A percentile compares a stretch with the other conserved stretches of the same genome.
Evolutionary conservation across 2,329 filamentous ascomycete genomes (phyloP).

Genomic region (Hypoxylon sp.): DNA sequence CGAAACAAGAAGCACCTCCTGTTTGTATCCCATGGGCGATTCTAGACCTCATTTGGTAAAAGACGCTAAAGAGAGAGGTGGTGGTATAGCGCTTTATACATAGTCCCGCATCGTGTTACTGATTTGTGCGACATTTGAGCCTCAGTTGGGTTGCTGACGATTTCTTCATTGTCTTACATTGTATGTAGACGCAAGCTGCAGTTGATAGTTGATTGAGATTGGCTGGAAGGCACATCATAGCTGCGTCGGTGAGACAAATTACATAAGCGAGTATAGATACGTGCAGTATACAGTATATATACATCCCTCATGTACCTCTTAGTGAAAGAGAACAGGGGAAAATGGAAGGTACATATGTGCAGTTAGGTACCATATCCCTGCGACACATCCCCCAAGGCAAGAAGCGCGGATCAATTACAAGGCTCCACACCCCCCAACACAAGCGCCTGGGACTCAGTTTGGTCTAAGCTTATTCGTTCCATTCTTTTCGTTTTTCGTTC

Average conservation of each 20-base stretch:
- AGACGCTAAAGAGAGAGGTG: constrained; percentile 2
- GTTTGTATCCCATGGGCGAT: constrained; percentile 5
- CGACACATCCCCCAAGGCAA: constrained; percentile 45
- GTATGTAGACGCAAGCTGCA: too few relatives aligned
- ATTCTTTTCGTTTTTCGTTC: constrained; percentile 33
- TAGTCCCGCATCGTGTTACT: not conserved
- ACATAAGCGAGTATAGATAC: not conserved
- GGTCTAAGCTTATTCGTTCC: constrained; percentile 28
- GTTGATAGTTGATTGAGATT: constrained; percentile 13
- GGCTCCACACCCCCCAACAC: constrained; percentile 35
- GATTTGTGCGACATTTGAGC: constrained; percentile 8
- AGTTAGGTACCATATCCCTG: constrained; percentile 41
- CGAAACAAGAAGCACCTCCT: constrained; percentile 30
- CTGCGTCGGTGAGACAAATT: too few relatives aligned
- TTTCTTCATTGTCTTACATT: not conserved
- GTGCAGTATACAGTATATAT: too few relatives aligned
- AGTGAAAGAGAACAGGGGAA: not conserved
- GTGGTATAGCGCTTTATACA: not conserved
- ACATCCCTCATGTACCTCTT: not conserved
- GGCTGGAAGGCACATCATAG: constrained; percentile 1
- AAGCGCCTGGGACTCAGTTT: constrained; percentile 38
- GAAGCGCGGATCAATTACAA: constrained; percentile 38
- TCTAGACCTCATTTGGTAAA: constrained; percentile 21
- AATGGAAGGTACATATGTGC: too few relatives aligned
- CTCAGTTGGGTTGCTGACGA: constrained; percentile 10